These are phyloP conservation scores for Akanthomyces uredinophilus DNA, from an alignment of 2,329 filamentous ascomycete species.

Conservation along the genomic window DNA sequence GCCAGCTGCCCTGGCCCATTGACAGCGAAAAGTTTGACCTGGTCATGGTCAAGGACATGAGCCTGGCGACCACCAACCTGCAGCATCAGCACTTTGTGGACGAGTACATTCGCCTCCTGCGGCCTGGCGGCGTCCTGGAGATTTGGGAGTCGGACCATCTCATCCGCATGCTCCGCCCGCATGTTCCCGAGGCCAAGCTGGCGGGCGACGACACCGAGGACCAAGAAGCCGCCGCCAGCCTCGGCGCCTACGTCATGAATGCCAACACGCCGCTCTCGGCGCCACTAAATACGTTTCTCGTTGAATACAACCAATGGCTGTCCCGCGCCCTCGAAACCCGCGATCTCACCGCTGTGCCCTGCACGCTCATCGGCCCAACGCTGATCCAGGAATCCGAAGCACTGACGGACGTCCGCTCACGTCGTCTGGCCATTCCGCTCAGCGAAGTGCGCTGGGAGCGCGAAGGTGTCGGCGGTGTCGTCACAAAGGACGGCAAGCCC, in stretches of 20 bases:
- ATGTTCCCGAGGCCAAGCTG: slow-evolving; percentile 51
- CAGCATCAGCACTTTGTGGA: slow-evolving; percentile 55
- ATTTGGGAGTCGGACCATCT: slow-evolving; percentile 86
- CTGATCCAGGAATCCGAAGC: slow-evolving; percentile 75
- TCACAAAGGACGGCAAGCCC: slow-evolving; percentile 52
- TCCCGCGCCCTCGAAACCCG: slow-evolving; percentile 67
- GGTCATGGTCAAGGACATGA: slow-evolving; percentile 81
- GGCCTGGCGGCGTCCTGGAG: slow-evolving; percentile 74
- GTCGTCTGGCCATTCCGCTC: slow-evolving; percentile 80
- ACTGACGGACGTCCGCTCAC: slow-evolving; percentile 63
- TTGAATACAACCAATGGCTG: slow-evolving; percentile 81
- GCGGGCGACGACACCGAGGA: slow-evolving; percentile 41
- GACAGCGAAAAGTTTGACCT: slow-evolving; percentile 77
- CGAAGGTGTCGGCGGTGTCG: slow-evolving; percentile 61
- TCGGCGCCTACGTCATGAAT: slow-evolving; percentile 78
- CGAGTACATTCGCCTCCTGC: slow-evolving; percentile 72
- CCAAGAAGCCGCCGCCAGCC: slow-evolving; percentile 60
- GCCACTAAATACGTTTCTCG: slow-evolving; percentile 74
- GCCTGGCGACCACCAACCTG: slow-evolving; percentile 57
- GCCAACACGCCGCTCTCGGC: slow-evolving; percentile 76
- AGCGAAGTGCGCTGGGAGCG: slow-evolving; percentile 84
- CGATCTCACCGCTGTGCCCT: slow-evolving; percentile 69
- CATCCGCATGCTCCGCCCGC: slow-evolving; percentile 76
- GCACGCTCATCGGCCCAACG: slow-evolving; percentile 68
- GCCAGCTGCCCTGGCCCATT: slow-evolving; percentile 71